These are phyloP conservation scores for Lactarius akahatsu DNA, from an alignment of 768 basidiomycete genomes.

Conservation along the genomic window DNA sequence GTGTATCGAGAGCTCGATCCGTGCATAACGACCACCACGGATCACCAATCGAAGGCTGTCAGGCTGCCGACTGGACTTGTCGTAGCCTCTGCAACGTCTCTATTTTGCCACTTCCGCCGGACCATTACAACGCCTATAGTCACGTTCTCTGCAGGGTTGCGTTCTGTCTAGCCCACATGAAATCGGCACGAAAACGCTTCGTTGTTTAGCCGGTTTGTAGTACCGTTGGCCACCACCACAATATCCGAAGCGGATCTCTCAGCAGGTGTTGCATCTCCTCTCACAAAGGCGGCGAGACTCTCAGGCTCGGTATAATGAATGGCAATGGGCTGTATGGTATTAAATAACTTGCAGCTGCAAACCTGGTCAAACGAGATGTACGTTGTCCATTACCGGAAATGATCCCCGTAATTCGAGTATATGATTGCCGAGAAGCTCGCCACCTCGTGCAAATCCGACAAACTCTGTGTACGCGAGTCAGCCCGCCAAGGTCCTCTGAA, in stretches of 20 bases:
- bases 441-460: conserved; percentile 64
- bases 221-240: background rate
- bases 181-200: too few species aligned
- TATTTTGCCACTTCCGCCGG: background rate
- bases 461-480: conserved; percentile 43
- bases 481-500: background rate
- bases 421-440: conserved; percentile 69
- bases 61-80: too few species aligned
- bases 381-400: conserved; percentile 37
- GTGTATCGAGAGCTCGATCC: too few species aligned
- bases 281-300: background rate
- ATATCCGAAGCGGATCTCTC: background rate
- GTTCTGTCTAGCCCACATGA: too few species aligned
- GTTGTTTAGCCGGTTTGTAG: background rate
- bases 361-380: background rate
- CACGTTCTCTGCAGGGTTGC: too few species aligned
- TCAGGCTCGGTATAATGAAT: background rate
- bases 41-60: too few species aligned
- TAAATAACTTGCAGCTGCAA: background rate
- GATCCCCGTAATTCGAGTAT: conserved; percentile 66
- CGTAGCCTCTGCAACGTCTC: background rate
- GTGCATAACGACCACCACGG: too few species aligned
- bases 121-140: too few species aligned
- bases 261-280: background rate
- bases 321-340: background rate